Percentiles rank a stretch among this genome's conserved stretches.
phyloP scores from a whole-genome alignment of 2,329 filamentous ascomycete genomes.

The Pyricularia grisea region DNA sequence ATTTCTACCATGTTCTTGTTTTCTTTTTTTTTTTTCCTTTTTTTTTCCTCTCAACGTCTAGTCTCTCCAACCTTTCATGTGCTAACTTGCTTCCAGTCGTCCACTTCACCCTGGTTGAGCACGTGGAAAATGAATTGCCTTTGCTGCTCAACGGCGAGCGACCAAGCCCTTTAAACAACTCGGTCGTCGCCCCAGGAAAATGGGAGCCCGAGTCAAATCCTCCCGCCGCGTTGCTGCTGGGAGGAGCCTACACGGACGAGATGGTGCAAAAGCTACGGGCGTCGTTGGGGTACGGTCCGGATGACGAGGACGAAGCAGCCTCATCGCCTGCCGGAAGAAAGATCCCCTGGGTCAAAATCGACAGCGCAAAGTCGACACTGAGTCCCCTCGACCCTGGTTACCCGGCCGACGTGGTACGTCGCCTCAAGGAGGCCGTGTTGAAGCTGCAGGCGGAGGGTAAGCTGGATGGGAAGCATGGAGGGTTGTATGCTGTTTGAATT shows the following conservation, averaged over 20 bases:
- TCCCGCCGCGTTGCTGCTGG: conserved; percentile 14
- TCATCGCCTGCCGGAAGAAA: background rate
- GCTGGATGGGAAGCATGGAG: background rate
- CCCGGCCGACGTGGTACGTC: background rate
- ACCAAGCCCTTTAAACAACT: conserved; percentile 8
- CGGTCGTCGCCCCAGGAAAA: conserved; percentile 11
- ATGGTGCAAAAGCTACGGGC: conserved; percentile 10
- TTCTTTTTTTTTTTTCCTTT: too few species aligned
- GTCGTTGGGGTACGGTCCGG: background rate
- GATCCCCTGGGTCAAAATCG: conserved; percentile 2
- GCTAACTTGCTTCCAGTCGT: conserved; percentile 6
- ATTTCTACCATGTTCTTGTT: too few species aligned
- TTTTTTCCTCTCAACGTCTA: too few species aligned
- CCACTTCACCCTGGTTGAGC: conserved; percentile 13
- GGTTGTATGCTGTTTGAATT: background rate
- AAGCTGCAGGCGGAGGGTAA: background rate
- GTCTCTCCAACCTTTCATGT: too few species aligned
- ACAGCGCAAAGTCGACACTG: background rate
- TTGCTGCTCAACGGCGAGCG: conserved; percentile 10
- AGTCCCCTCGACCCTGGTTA: background rate
- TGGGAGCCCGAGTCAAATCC: conserved; percentile 5
- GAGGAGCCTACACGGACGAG: conserved; percentile 14
- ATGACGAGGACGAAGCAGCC: background rate
- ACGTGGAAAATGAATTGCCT: conserved; percentile 13
- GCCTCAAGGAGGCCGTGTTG: background rate